These are phyloP conservation scores for Stipa capillata DNA, from an alignment of 176 grass and related monocot species.

Conservation along the genomic window DNA sequence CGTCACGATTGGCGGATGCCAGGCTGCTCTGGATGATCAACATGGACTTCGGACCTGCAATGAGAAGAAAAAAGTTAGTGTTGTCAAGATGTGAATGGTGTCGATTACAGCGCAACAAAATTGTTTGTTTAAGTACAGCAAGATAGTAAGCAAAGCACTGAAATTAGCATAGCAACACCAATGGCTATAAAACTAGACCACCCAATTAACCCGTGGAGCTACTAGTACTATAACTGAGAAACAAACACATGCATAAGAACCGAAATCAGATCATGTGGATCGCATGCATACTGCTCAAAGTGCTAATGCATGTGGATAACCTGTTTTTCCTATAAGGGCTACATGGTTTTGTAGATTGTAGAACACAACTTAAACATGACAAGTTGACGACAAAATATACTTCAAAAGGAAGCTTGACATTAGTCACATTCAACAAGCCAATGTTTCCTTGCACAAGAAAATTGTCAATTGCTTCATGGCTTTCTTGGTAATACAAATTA, in stretches of 20 bases:
- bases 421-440: too few species aligned
- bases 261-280: background rate
- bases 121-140: background rate
- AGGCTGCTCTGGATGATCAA: conserved; percentile 3
- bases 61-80: background rate
- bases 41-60: conserved; percentile 12
- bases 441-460: background rate
- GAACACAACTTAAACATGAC: background rate
- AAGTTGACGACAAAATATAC: background rate
- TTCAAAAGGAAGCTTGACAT: too few species aligned
- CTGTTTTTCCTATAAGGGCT: background rate
- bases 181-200: too few species aligned
- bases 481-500: background rate
- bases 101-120: background rate
- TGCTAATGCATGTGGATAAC: background rate
- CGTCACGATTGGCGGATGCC: background rate
- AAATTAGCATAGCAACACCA: background rate
- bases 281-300: background rate
- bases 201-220: background rate
- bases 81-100: background rate
- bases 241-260: background rate
- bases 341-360: background rate
- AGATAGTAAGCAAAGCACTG: background rate
- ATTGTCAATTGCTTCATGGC: background rate
- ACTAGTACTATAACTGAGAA: background rate